Evolutionary conservation across 2,329 filamentous ascomycete species (phyloP), one percentile per base, ranked within the genome.

Genomic region (Penicillium sp.): DNA sequence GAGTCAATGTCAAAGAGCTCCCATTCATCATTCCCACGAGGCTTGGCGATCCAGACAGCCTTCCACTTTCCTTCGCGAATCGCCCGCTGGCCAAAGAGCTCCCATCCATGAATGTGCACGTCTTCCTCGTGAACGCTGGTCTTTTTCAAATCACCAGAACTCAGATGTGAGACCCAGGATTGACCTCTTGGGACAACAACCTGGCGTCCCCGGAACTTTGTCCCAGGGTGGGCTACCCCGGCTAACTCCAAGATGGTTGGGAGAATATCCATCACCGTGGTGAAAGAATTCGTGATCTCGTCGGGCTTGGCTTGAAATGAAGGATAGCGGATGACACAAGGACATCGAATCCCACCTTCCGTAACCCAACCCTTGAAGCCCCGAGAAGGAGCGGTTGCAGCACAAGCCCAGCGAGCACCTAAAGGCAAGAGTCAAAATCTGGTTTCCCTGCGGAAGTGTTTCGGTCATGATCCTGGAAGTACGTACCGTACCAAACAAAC

Each of bases 401-500:
- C 24, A 31, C n/a, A 47, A 10, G 45, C 45, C 34, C n/a, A 47
- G 16, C 22, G 29, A 47, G 45, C 34, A 47, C 9, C 21, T 39
- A 21, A n/a, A 8, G 21, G 13, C 14, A 31, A 32, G 9, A 3
- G 22, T 44, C 14, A 44, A 24, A n/a, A 18, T 40, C 5, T 18
- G 9, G 4, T 40, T 16, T 40, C 18, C 7, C 6, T 4, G 6
- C 11, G 38, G 7, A 10, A 16, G 8, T 16, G 10, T 21, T 9
- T 4, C 10, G 38, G 18, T 21, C 8, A 1, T 44, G 11, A 14
- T 31, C 24, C 11, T 18, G 14, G 14, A 24, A 16, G 13, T 36
- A 36, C 45, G 24, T 36, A 16, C 79, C 79, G 50, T 80, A 81
- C 78, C 78, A 81, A 52, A 80, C 75, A 57, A 78, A 81, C 49